These are phyloP conservation scores for Pleurotus citrinopileatus DNA, from an alignment of 768 basidiomycete species.

Conservation along the genomic window DNA sequence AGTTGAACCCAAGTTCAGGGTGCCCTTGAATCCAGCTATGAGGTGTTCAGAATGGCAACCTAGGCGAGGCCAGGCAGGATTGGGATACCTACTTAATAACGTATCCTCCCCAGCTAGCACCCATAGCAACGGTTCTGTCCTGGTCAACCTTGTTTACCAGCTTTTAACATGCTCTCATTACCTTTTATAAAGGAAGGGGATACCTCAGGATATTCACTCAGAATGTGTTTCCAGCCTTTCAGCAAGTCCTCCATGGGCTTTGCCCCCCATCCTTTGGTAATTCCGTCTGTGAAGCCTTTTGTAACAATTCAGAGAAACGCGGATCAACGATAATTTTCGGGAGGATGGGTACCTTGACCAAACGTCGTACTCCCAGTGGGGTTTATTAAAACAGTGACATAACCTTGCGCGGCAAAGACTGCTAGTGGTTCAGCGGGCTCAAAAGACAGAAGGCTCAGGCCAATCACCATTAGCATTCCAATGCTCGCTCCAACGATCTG, in stretches of 20 bases:
- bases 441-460: not conserved
- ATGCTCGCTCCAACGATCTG: constrained; percentile 84
- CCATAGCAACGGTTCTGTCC: constrained; percentile 71
- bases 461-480: constrained; percentile 83
- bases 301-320: constrained; percentile 1
- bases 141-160: constrained; percentile 53
- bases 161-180: not conserved
- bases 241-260: constrained; percentile 78
- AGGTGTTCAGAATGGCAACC: not conserved
- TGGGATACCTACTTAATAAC: constrained; percentile 67
- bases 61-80: constrained; percentile 10
- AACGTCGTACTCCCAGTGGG: constrained; percentile 94
- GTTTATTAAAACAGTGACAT: constrained; percentile 85
- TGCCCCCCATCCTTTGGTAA: constrained; percentile 80
- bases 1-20: constrained; percentile 81
- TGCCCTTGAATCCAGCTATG: constrained; percentile 93
- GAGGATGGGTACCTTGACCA: constrained; percentile 62
- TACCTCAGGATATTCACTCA: constrained; percentile 70
- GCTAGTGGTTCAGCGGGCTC: not conserved
- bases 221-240: constrained; percentile 71
- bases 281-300: constrained; percentile 74
- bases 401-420: constrained; percentile 88
- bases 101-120: constrained; percentile 85
- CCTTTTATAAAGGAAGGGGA: not conserved
- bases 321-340: too few species aligned